Evolutionary conservation across 164 flowering plant species (phyloP), one percentile per base, ranked within the genome.

Genomic region (Kingdonia uniflora): DNA sequence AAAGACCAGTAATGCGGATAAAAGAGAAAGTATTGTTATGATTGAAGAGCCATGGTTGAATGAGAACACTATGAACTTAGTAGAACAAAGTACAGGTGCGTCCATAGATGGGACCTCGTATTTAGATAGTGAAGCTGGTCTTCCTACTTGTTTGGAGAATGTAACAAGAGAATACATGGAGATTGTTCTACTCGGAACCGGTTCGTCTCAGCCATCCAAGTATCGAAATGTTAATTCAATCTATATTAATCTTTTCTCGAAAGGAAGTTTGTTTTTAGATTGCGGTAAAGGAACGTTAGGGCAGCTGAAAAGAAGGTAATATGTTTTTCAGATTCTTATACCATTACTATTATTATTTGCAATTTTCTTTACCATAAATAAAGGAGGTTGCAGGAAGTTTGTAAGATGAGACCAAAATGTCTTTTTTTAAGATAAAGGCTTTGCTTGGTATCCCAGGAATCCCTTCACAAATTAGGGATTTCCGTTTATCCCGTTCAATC

Each of bases 201-300:
- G 99, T 50, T 94, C 99, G 24, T 81, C 96, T 21, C 97, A 94
- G 65, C 99, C 99, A 33, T 94, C 99, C 20, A 94, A 94, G 56
- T 94, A 94, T 49, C 80, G 99, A 12, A 94, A 94, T 61, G 99
- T 94, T 21, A 94, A 72, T 68, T 72, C 97, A n/a, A 72, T 87
- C 22, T 81, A 70, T 58, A 59, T 94, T 51, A 83, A 94, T 73
- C 91, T 94, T 51, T 94, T 94, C 68, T 72, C 96, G 5, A 94
- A 75, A 67, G 99, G 97, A 61, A 68, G 90, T 61, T 57, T 89
- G 53, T 82, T 94, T 44, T 68, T 94, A 33, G 99, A 94, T 66
- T 94, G 99, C 47, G 99, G 99, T 21, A 97, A 94, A 74, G 97
- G 96, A 66, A 83, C 90, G 20, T 64, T 89, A n/a, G 97, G 87